Base-by-base conservation (phyloP, 768 basidiomycete species). In the Mycena galericulata region DNA sequence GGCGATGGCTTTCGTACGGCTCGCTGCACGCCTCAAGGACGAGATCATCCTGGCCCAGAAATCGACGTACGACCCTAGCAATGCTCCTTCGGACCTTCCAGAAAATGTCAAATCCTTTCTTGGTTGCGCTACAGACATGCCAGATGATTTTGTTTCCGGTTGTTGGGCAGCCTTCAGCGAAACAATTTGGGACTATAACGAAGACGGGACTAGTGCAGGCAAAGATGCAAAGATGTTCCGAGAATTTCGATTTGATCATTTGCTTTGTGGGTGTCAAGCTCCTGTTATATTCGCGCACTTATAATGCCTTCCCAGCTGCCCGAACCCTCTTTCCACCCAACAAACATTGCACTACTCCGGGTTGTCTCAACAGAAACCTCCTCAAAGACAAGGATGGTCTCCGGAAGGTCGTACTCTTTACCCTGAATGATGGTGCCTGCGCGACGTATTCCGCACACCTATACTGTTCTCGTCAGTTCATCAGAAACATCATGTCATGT, bases 191-290 rank as follows among this genome's bases (percentile, higher is more conserved):
- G 43, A 24, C 14, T 57, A n/a, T n/a, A n/a, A 57, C 38, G 55
- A 57, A 57, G 55, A 57, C 40, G 38, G 55, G 6, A 32, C 38
- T 27, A 41, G 55, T 40, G 6, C 55, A 43, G 55, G 55, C 6
- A 57, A 27, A 30, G 55, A 57, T 43, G 55, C 55, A 40, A 40
- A 57, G 32, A 57, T 57, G 55, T 57, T 57, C 27, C 29, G 55
- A 29, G 55, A 58, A 7, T 58, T 58, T 46, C 40, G 41, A 2
- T 46, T 58, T 2, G 56, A 58, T 27, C 56, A 58, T 45, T 40
- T 58, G 4, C 27, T 58, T 2, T 58, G 41, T 58, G 38, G 17
- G 38, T 17, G 17, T 9, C 38, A n/a, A n/a, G 38, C 50, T 53
- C 32, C 29, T 53, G 20, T 34, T 34, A 2, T 53, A 32, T 22